Conservation (phyloP, 208 protist genomes). For the Wallacemonas sp. region DNA sequence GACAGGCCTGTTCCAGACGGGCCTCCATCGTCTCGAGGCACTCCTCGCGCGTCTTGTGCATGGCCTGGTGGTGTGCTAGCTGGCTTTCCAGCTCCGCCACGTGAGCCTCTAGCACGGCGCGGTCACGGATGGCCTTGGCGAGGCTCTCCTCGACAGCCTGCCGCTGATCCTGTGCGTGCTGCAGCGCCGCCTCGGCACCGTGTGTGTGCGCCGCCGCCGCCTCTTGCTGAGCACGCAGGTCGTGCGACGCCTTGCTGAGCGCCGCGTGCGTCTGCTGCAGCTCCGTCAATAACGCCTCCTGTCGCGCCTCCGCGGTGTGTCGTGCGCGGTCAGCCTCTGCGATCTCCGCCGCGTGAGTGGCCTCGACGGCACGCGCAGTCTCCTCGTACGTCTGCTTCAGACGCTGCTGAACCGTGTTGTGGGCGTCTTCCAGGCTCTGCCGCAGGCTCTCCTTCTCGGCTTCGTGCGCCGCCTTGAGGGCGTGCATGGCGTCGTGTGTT, state of each 20-base stretch:
- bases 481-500: background rate
- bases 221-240: background rate
- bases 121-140: conserved; percentile 6
- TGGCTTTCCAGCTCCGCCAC: conserved; percentile 12
- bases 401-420: conserved; percentile 5
- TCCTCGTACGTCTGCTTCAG: conserved; percentile 13
- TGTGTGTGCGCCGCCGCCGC: background rate
- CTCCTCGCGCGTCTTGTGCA: conserved; percentile 12
- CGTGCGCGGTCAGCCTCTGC: background rate
- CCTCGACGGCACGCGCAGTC: background rate
- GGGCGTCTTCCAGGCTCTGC: conserved; percentile 7
- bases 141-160: background rate
- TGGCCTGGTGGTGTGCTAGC: conserved; percentile 14
- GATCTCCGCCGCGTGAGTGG: background rate
- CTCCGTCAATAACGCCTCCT: conserved; percentile 13
- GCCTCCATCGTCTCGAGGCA: conserved; percentile 24
- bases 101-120: background rate
- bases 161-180: conserved; percentile 5
- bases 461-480: conserved; percentile 3
- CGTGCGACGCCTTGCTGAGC: conserved; percentile 4
- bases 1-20: conserved; percentile 18
- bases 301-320: background rate
- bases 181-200: conserved; percentile 13
- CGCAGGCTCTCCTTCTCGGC: conserved; percentile 12
- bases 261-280: conserved; percentile 22